Percentiles rank a stretch among this genome's conserved stretches.
Conservation (phyloP, 225 moss, liverwort and hornwort species). For the Polytrichum formosum region DNA sequence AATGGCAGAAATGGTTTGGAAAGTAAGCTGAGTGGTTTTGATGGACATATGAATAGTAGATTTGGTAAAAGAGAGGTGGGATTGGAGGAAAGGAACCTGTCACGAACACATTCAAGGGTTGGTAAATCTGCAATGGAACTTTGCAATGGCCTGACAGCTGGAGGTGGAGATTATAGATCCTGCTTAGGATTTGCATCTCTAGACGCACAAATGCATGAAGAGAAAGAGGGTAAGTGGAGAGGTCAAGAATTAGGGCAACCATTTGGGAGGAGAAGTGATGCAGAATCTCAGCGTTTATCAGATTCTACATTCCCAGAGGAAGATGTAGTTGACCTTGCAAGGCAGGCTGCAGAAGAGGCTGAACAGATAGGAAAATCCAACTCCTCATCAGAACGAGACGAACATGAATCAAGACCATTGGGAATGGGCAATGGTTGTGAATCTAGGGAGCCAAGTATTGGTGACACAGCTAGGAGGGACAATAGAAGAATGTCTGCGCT, state of each 20-base stretch:
- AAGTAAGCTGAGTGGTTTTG: conserved; percentile 47
- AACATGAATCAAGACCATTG: conserved; percentile 43
- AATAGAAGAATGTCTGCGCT: conserved; percentile 27
- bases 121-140: conserved; percentile 65
- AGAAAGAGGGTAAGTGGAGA: conserved; percentile 52
- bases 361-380: conserved; percentile 78
- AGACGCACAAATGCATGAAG: conserved; percentile 36
- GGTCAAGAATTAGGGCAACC: conserved; percentile 46
- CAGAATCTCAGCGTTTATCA: conserved; percentile 45
- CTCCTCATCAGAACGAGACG: conserved; percentile 59
- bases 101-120: conserved; percentile 45
- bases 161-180: conserved; percentile 51
- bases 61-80: conserved; percentile 52
- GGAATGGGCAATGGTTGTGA: conserved; percentile 45
- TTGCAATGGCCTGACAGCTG: conserved; percentile 55
- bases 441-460: conserved; percentile 38
- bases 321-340: conserved; percentile 82
- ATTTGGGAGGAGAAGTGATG: conserved; percentile 61
- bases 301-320: conserved; percentile 70
- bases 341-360: conserved; percentile 79
- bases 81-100: conserved; percentile 55
- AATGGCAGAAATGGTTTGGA: conserved; percentile 51
- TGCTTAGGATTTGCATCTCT: conserved; percentile 33
- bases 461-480: conserved; percentile 41
- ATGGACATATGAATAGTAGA: conserved; percentile 48